Base-by-base conservation (phyloP, 441 rosid genomes). In the Breynia disticha region DNA sequence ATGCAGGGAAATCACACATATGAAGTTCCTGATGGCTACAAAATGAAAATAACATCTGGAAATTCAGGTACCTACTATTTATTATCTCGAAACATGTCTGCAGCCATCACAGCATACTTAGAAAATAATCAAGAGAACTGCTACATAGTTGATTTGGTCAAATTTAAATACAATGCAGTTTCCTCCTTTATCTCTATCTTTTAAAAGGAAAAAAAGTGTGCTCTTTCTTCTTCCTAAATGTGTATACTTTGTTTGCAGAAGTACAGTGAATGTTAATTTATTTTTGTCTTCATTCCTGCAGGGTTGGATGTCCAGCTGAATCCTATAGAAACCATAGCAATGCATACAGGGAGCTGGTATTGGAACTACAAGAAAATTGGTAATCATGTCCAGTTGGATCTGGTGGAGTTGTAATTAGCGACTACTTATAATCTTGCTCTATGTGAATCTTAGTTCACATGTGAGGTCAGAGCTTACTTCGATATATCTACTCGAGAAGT, bases 1-100 rank as follows among this genome's bases (percentile, higher is more conserved):
- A 3, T 59, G 56, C 82, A 87, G 98, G 96, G 96, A 55, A 75
- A 82, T 81, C 87, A 78, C 71, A 73, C 69, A 41, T 91, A 79
- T 69, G 94, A 87, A 76, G 96, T 91, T 65, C 98, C 95, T 5
- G 79, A 83, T 68, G 86, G 89, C 60, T 76, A 84, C 63, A 79
- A 54, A 74, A 50, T 91, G 77, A 82, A 73, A 74, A 73, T 87
- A 56, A 75, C 81, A 35, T 63, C 68, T 50, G 89, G 86, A 71
- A 49, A 62, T 52, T 51, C 84, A 75, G 98, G 97, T 87, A 51
- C 20, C n/a, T 48, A 14, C 14, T 16, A 37, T 56, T 55, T 53
- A 38, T 51, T 46, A 41, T 28, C 32, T 51, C 38, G 35, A 28
- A 28, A 5, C 5, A 28, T 28, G 35, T 28, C 35, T 28, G 8